Evolutionary conservation across 352 stramenopile species (phyloP), one percentile per base, ranked within the genome.

Genomic region (Pythium volutum): DNA sequence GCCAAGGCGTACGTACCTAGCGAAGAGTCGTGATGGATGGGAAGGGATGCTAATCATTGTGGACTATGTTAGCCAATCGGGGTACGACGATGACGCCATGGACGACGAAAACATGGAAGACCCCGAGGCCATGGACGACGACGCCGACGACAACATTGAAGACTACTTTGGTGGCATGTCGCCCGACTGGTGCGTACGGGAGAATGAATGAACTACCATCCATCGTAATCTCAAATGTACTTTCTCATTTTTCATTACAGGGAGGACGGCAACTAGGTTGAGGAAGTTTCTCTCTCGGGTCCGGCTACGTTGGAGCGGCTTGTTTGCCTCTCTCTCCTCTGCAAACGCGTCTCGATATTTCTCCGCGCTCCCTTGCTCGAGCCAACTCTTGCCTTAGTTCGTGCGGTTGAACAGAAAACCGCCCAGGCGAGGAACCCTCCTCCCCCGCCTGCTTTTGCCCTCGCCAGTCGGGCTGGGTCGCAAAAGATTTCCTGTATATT

Each of bases 111-210:
- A 73, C 51, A 91, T 91, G 79, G 81, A 93, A 15, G 81, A 89
- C 51, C 69, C 74, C 2, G 69, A 77, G 22, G 69, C 64, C 34
- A 79, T 79, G 64, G 82, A 93, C 43, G 86, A 93, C 52, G 86
- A 95, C 59, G 74, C 59, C 38, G 82, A 93, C 63, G 85, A 91
- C 59, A 81, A 66, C 22, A 79, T 88, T 62, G 85, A 92, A 48
- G 84, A 92, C 67, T 90, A 92, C 74, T 92, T 91, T 52, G 84
- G 81, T 52, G 84, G 81, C 70, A 94, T 94, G 82, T 88, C 84
- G 3, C 75, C 78, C 36, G 84, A 94, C 70, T 94, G 82, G 82
- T 94, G 79, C 61, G 77, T 38, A 2, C 15, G 38, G n/a, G 15
- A 15, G n/a, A n/a, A n/a, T n/a, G n/a, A n/a, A n/a, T n/a, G n/a